phyloP scores from a whole-genome alignment of 257 asterid genomes.

The Sherardia arvensis region DNA sequence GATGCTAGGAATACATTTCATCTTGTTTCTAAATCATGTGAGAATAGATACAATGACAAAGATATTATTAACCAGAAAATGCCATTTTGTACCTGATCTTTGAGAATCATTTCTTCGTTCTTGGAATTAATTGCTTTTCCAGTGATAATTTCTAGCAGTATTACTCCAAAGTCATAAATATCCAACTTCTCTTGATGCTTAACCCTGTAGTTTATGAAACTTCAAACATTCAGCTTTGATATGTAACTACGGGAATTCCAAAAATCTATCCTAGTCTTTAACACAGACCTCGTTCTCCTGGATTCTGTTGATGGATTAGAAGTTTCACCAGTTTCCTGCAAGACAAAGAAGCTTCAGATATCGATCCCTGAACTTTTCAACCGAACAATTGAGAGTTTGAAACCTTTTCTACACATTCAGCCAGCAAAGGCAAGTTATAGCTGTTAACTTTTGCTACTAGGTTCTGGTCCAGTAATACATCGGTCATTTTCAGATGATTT shows the following conservation, averaged over 20 bases:
- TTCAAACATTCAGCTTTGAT: not conserved
- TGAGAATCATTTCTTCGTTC: conserved; percentile 34
- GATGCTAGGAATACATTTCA: not conserved
- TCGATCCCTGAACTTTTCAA: conserved; percentile 1
- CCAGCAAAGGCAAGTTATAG: conserved; percentile 59
- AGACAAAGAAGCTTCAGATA: conserved; percentile 11
- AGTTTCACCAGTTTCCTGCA: conserved; percentile 35
- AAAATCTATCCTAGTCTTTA: not conserved
- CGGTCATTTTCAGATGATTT: conserved; percentile 58
- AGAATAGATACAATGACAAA: not conserved
- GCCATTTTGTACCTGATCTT: conserved; percentile 43
- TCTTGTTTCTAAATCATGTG: not conserved
- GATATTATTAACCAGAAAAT: not conserved
- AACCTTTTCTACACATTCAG: conserved; percentile 52
- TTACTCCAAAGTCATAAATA: conserved; percentile 66
- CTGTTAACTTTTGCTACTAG: conserved; percentile 63
- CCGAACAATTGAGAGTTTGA: not conserved
- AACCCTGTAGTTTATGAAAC: conserved; percentile 26
- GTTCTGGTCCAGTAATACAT: conserved; percentile 64
- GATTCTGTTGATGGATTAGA: conserved; percentile 31
- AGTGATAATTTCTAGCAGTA: conserved; percentile 58
- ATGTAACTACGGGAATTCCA: no score
- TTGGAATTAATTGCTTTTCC: conserved; percentile 49
- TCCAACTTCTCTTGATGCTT: conserved; percentile 57
- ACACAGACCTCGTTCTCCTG: conserved; percentile 40